phyloP scores from a whole-genome alignment of 2,329 filamentous ascomycete genomes.

The Elsinoe batatas region DNA sequence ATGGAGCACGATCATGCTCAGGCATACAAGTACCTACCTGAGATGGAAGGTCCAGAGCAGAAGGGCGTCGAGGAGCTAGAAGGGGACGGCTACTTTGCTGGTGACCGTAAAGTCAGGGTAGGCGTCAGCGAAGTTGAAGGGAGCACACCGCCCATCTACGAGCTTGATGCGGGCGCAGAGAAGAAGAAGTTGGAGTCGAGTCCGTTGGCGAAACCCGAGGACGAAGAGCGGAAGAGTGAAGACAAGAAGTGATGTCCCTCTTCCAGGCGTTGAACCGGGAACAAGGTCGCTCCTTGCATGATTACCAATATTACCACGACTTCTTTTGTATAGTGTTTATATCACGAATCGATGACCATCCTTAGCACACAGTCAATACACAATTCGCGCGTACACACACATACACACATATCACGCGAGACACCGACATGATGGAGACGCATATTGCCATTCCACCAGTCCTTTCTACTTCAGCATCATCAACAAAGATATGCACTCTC shows the following conservation, averaged over 20 bases:
- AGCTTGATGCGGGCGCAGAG: conserved; percentile 17
- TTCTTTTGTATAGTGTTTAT: conserved; percentile 4
- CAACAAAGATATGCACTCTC: conserved; percentile 8
- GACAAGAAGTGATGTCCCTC: conserved; percentile 14
- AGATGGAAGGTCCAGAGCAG: conserved; percentile 25
- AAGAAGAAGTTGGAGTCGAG: conserved; percentile 18
- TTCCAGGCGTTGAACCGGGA: conserved; percentile 1
- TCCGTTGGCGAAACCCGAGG: conserved; percentile 20
- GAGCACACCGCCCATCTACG: conserved; percentile 19
- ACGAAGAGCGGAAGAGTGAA: conserved; percentile 7
- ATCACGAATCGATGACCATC: neutral
- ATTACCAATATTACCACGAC: neutral
- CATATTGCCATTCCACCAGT: conserved; percentile 8
- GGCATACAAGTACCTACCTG: conserved; percentile 25
- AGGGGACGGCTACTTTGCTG: conserved; percentile 17
- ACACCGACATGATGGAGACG: conserved; percentile 10
- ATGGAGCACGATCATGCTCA: conserved; percentile 21
- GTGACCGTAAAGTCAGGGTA: conserved; percentile 15
- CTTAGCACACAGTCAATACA: neutral
- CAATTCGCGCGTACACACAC: neutral
- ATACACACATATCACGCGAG: neutral
- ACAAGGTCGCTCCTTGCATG: neutral
- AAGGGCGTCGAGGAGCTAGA: conserved; percentile 27
- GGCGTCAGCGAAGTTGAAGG: conserved; percentile 21
- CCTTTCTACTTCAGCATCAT: conserved; percentile 2